These are phyloP conservation scores for Noccaea bulbosa DNA, from an alignment of 345 rosid genomes.

Conservation along the genomic window DNA sequence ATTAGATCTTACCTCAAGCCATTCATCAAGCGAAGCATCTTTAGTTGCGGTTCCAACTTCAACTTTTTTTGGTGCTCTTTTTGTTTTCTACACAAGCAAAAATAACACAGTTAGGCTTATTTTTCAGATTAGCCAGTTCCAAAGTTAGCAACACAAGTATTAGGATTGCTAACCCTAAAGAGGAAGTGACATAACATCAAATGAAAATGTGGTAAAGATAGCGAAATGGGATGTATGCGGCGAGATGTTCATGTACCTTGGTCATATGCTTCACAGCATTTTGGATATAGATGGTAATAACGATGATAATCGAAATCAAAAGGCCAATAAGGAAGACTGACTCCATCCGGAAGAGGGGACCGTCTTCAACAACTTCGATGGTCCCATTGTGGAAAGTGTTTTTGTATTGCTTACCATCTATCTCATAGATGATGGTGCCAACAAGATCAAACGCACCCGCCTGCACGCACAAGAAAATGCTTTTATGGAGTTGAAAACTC, in stretches of 20 bases:
- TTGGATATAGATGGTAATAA: conserved; percentile 70
- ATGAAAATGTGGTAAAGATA: background rate
- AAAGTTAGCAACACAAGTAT: background rate
- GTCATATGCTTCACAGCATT: conserved; percentile 69
- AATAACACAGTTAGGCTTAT: background rate
- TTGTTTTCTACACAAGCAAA: conserved; percentile 61
- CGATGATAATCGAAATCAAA: conserved; percentile 62
- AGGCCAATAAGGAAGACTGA: conserved; percentile 86
- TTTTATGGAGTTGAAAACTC: too few species aligned
- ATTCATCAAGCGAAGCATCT: conserved; percentile 84
- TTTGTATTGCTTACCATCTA: conserved; percentile 78
- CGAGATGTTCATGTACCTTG: conserved; percentile 54
- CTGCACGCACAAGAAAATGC: conserved; percentile 46
- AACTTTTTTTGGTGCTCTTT: conserved; percentile 78
- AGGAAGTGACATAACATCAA: conserved; percentile 12
- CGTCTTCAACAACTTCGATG: conserved; percentile 87
- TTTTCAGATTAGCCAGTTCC: background rate
- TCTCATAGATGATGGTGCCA: conserved; percentile 74
- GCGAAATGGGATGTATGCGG: background rate
- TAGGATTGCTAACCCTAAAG: background rate
- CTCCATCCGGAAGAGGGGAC: conserved; percentile 77
- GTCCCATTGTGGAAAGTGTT: conserved; percentile 83
- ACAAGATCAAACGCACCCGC: conserved; percentile 92
- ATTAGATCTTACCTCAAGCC: conserved; percentile 70
- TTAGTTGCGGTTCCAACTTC: conserved; percentile 78